Evolutionary conservation across 2,329 filamentous ascomycete genomes (phyloP), one percentile per base, ranked within the genome.

Genomic region (Calonectria hawksworthii): DNA sequence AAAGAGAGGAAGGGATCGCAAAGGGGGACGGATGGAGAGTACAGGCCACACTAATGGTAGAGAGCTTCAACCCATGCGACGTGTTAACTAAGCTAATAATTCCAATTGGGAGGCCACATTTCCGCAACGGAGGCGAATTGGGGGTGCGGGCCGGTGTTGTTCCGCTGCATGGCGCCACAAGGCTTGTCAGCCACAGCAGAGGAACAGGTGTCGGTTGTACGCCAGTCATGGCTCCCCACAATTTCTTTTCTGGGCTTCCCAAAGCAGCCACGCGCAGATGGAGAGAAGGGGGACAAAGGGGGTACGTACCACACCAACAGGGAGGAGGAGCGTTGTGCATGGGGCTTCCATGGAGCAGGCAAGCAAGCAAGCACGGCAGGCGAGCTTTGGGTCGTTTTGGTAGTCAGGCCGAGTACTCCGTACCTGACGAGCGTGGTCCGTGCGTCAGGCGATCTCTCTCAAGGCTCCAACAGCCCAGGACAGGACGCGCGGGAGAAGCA

Each of bases 101-200:
- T 69, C 71, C 64, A 69, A 73, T 69, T 69, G 71, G 71, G 71
- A 73, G 66, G 59, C 65, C 71, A 73, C 36, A 73, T 73, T 52
- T 69, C 66, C 65, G 36, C 47, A 73, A 73, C 44, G 44, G 36
- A 41, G 47, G 70, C 56, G 16, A 44, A 41, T 8, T 16, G 56
- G 7, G 36, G 11, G 8, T 13, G 23, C 71, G 66, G 71, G 56
- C 66, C 56, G 66, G 1, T 1, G 16, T 73, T 73, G 56, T 69
- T 73, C 71, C 71, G 66, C 36, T 16, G 23, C 9, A 50, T 28
- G 36, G 32, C 21, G 34, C 32, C 36, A 50, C 26, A 32, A 26
- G 32, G n/a, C n/a, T 18, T 23, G 38, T n/a, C 56, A 52, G 50
- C 32, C 70, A 56, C 63, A 50, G 44, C n/a, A 28, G 18, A 56